A percentile compares a stretch with the other conserved stretches of the same genome.
Evolutionary conservation across 1,139 yeast genomes (phyloP).

Genomic region (Sugiyamaella xylanicola): DNA sequence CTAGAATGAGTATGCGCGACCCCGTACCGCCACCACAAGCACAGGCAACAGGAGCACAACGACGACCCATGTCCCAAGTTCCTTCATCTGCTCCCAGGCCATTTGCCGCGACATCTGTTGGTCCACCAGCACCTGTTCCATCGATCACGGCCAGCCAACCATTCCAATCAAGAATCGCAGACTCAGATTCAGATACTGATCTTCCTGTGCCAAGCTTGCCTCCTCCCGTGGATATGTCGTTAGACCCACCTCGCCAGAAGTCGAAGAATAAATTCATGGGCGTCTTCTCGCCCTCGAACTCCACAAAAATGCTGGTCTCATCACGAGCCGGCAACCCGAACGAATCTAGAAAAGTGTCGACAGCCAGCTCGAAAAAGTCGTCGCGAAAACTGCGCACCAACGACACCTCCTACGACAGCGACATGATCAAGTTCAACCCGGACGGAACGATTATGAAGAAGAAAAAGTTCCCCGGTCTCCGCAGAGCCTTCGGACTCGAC

Average conservation of each 20-base stretch:
- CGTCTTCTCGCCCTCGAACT: constrained; percentile 38
- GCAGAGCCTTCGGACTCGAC: constrained; percentile 36
- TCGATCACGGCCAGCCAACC: not conserved
- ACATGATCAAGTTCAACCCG: constrained; percentile 18
- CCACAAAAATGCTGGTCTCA: constrained; percentile 35
- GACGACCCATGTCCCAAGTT: constrained; percentile 11
- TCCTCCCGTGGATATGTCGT: not conserved
- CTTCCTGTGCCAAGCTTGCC: constrained; percentile 8
- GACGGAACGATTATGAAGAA: constrained; percentile 23
- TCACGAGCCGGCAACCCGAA: constrained; percentile 11
- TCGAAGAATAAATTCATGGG: constrained; percentile 27
- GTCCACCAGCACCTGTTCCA: not conserved
- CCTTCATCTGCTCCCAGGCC: constrained; percentile 4
- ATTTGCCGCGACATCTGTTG: constrained; percentile 6
- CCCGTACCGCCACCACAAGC: constrained; percentile 1
- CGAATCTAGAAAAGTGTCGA: constrained; percentile 7
- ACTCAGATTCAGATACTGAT: constrained; percentile 42
- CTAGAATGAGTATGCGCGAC: constrained; percentile 22
- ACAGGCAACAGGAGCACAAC: constrained; percentile 15
- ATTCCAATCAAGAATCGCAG: constrained; percentile 43
- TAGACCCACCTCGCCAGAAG: constrained; percentile 1
- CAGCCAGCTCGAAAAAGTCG: constrained; percentile 2
- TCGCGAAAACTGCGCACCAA: not conserved
- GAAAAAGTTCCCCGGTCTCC: constrained; percentile 36
- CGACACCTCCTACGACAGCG: constrained; percentile 12